Conservation (phyloP, 495 filamentous ascomycete species). For the Neurospora sublineolata region DNA sequence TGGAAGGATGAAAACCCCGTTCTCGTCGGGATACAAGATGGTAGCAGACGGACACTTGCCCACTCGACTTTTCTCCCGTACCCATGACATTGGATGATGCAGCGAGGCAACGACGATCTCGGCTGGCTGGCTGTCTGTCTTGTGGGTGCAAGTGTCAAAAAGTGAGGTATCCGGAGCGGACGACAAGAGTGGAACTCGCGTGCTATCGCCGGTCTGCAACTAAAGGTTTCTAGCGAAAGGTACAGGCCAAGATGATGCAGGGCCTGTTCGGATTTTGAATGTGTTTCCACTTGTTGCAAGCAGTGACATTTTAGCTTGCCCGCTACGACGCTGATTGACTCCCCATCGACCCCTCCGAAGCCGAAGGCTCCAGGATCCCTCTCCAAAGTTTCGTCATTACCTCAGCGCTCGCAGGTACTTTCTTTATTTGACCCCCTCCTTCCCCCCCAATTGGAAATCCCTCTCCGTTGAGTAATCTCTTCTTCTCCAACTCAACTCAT, state of each 20-base stretch:
- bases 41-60: neutral
- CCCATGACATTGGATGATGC: neutral
- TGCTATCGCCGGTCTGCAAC: neutral
- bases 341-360: slow-evolving; percentile 17
- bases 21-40: neutral
- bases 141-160: neutral
- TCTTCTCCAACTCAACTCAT: slow-evolving; percentile 2
- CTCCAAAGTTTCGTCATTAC: slow-evolving; percentile 25
- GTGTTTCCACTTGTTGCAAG: slow-evolving; percentile 6
- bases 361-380: slow-evolving; percentile 9
- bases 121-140: neutral
- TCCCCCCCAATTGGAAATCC: slow-evolving; percentile 13
- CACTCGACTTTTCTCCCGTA: neutral
- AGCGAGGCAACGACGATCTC: neutral
- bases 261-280: slow-evolving; percentile 17
- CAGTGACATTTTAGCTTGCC: slow-evolving; percentile 4
- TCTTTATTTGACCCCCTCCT: slow-evolving; percentile 7
- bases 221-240: neutral
- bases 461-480: slow-evolving; percentile 13
- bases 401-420: slow-evolving; percentile 6
- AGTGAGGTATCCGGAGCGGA: neutral
- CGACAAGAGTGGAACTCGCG: neutral
- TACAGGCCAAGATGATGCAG: slow-evolving; percentile 21
- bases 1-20: neutral
- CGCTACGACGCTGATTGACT: neutral